A percentile compares a stretch with the other conserved stretches of the same genome.
Conservation (phyloP, 2,329 filamentous ascomycete species). For the Cryphonectria parasitica region DNA sequence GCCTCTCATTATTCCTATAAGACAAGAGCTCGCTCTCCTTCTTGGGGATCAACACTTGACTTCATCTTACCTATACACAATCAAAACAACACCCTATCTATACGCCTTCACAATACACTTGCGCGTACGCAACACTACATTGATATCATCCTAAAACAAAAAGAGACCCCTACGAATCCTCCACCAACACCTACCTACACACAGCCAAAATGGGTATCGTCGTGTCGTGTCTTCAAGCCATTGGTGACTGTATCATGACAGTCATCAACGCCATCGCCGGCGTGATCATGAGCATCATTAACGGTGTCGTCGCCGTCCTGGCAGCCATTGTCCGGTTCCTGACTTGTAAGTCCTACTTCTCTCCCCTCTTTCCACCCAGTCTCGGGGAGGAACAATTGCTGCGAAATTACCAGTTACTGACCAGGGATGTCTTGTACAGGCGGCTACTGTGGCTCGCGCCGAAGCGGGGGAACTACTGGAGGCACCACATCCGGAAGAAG, state of each 20-base stretch:
- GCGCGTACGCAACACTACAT: not conserved
- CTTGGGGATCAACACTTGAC: not conserved
- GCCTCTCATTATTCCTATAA: conserved; percentile 6
- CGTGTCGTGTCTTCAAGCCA: conserved; percentile 27
- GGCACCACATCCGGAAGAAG: not conserved
- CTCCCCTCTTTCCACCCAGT: not conserved
- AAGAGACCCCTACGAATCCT: not conserved
- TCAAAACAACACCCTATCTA: not conserved
- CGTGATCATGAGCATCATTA: conserved; percentile 69
- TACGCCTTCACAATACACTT: not conserved
- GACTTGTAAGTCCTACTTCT: conserved; percentile 48
- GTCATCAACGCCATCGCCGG: conserved; percentile 67
- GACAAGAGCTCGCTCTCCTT: not conserved
- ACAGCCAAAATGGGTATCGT: conserved; percentile 28
- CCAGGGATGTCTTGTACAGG: not conserved
- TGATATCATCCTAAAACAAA: not conserved
- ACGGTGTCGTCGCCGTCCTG: conserved; percentile 66
- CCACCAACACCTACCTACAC: conserved; percentile 4
- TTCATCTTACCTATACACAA: not conserved
- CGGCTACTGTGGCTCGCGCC: conserved; percentile 11
- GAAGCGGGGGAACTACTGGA: not conserved
- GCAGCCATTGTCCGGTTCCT: conserved; percentile 70
- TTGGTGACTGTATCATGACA: conserved; percentile 35
- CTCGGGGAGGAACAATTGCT: conserved; percentile 12
- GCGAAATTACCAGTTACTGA: not conserved